Percentiles rank a stretch among this genome's conserved stretches.
Evolutionary conservation across 1,284 basidiomycete species (phyloP).

Genomic region (Melampsora larici-populina): DNA sequence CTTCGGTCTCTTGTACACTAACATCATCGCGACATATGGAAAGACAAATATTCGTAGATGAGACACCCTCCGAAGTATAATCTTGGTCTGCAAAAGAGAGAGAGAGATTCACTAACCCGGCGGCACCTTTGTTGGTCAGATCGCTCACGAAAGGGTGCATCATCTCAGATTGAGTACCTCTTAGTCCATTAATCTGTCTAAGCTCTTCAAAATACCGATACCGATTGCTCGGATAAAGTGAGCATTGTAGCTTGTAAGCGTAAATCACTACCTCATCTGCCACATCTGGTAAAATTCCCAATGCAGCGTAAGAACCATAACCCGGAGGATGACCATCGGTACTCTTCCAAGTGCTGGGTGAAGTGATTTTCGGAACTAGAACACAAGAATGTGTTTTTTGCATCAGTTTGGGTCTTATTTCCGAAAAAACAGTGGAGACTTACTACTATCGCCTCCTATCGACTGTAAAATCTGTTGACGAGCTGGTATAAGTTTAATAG

Average conservation of each 20-base stretch:
- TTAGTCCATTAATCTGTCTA: conserved; percentile 12
- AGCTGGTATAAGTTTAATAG: conserved; percentile 26
- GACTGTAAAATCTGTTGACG: conserved; percentile 8
- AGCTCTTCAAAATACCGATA: conserved; percentile 27
- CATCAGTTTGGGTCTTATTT: neutral
- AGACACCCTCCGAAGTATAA: neutral
- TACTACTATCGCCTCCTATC: conserved; percentile 24
- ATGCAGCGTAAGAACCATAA: conserved; percentile 6
- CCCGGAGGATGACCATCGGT: conserved; percentile 17
- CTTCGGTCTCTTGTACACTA: conserved; percentile 19
- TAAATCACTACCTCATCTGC: conserved; percentile 18
- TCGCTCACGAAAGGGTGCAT: conserved; percentile 12
- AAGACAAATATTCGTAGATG: neutral
- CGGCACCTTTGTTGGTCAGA: conserved; percentile 17
- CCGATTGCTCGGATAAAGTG: neutral
- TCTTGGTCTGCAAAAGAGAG: neutral
- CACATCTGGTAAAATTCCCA: conserved; percentile 17
- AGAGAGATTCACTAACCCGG: conserved; percentile 19
- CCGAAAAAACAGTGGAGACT: neutral
- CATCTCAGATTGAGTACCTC: conserved; percentile 4
- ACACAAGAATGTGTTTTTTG: neutral
- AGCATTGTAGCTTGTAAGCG: conserved; percentile 21
- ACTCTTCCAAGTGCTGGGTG: conserved; percentile 15
- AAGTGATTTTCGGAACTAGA: conserved; percentile 7
- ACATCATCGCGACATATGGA: neutral